Evolutionary conservation across 2,329 filamentous ascomycete genomes (phyloP).

Genomic region (Conoideocrella luteorostrata): DNA sequence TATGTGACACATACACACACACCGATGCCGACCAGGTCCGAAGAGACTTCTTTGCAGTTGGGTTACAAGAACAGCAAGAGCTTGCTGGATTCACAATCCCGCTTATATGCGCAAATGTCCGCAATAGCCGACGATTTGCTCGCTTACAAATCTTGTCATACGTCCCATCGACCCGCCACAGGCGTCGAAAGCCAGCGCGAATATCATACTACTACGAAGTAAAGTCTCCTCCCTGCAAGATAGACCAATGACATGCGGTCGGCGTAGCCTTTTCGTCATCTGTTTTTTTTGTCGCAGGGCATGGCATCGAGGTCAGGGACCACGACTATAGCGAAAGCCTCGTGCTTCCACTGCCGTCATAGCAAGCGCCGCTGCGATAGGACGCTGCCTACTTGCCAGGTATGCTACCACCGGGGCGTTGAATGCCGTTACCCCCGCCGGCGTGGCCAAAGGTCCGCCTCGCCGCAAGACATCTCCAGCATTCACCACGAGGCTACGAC

Average conservation of each 20-base stretch:
- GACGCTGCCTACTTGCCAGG: neutral
- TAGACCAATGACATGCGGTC: neutral
- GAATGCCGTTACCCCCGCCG: conserved; percentile 1
- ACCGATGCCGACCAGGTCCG: neutral
- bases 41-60: neutral
- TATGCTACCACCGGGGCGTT: neutral
- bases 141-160: neutral
- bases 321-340: neutral
- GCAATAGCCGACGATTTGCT: neutral
- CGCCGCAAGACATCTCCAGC: neutral
- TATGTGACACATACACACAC: no score
- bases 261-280: neutral
- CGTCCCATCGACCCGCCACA: no score
- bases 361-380: conserved; percentile 2
- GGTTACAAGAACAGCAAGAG: conserved; percentile 3
- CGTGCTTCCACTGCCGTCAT: neutral
- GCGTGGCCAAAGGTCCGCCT: neutral
- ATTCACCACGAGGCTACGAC: neutral
- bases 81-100: neutral
- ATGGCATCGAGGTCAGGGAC: no score
- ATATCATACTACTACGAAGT: no score
- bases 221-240: neutral
- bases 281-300: neutral
- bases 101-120: neutral
- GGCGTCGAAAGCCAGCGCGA: no score